Evolutionary conservation across 225 moss, liverwort and hornwort species (phyloP).

Genomic region (Neckera pumila): DNA sequence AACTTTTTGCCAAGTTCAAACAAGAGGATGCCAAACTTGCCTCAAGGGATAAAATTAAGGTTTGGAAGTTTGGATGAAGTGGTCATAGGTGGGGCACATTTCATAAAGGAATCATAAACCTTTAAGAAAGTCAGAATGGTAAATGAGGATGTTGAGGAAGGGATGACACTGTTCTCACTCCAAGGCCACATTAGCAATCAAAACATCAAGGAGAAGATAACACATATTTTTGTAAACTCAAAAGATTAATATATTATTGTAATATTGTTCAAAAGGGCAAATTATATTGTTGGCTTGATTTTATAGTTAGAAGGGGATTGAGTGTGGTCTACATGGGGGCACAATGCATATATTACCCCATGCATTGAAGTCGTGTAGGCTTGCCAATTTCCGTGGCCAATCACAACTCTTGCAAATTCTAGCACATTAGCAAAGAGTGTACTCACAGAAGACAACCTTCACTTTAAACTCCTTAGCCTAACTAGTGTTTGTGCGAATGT

Average conservation of each 20-base stretch:
- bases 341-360: background rate
- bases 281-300: background rate
- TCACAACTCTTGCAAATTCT: background rate
- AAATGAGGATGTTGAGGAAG: no score
- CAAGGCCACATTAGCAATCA: background rate
- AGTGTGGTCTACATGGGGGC: fast-evolving
- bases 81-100: background rate
- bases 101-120: background rate
- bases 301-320: fast-evolving
- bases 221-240: background rate
- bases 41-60: no score
- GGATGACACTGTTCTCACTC: no score
- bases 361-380: background rate
- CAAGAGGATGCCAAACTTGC: background rate
- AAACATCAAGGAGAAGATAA: background rate
- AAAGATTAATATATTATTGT: background rate
- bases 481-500: fast-evolving
- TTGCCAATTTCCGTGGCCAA: background rate
- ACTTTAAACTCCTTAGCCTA: background rate
- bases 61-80: background rate
- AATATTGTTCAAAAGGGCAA: background rate
- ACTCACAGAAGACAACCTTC: background rate
- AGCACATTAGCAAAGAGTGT: no score
- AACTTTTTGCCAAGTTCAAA: background rate
- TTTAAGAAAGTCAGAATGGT: fast-evolving